These are phyloP conservation scores for Yarrowia porcina DNA, from an alignment of 805 yeast genomes.

Conservation along the genomic window DNA sequence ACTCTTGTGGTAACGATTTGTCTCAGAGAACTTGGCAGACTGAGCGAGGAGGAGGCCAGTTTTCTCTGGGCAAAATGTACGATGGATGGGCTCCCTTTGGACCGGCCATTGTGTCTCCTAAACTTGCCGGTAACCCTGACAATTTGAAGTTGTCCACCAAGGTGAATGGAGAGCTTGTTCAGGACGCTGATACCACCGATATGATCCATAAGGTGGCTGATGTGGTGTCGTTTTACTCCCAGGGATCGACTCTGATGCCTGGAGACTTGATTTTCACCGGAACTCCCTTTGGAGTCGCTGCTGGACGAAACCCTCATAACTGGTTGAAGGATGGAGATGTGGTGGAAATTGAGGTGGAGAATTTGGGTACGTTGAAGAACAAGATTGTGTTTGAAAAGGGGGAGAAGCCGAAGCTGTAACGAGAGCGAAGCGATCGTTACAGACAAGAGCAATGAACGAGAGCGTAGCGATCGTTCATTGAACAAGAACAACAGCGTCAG, in stretches of 20 bases:
- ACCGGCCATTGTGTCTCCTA: conserved; percentile 47
- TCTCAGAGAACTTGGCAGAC: conserved; percentile 58
- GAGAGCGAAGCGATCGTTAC: too few relatives aligned
- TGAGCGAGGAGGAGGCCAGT: conserved; percentile 52
- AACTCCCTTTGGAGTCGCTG: conserved; percentile 53
- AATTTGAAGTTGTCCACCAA: conserved; percentile 41
- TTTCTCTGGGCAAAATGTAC: conserved; percentile 51
- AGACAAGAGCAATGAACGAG: too few relatives aligned
- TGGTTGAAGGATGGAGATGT: conserved; percentile 48
- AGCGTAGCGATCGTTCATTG: too few relatives aligned
- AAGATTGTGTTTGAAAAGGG: conserved; percentile 39
- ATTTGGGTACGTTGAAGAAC: conserved; percentile 46
- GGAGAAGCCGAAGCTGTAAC: conserved; percentile 19
- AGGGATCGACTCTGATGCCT: conserved; percentile 51
- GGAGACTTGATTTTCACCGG: conserved; percentile 58
- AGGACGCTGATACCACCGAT: conserved; percentile 47
- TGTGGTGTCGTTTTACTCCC: conserved; percentile 47
- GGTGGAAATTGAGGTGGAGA: conserved; percentile 44
- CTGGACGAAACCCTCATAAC: conserved; percentile 44
- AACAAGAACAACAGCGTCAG: too few relatives aligned
- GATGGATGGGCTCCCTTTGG: conserved; percentile 60
- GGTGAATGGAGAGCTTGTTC: conserved; percentile 50
- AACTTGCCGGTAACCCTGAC: conserved; percentile 39
- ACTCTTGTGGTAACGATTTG: conserved; percentile 54
- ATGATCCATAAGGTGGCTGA: conserved; percentile 47